phyloP scores from a whole-genome alignment of 495 filamentous ascomycete species.

The Penicillium subrubescens region DNA sequence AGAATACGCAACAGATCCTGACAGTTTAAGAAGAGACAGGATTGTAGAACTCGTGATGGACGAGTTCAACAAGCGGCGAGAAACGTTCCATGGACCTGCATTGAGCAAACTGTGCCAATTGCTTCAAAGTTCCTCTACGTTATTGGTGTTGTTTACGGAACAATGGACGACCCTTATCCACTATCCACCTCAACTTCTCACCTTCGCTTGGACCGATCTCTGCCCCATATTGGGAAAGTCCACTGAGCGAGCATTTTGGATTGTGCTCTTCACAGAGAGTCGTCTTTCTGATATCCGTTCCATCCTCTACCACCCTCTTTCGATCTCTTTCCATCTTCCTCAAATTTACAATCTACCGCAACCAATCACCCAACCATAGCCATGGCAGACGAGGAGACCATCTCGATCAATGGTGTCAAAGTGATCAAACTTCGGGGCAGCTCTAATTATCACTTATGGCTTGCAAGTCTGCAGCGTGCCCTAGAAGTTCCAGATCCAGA shows the following conservation, averaged over 20 bases:
- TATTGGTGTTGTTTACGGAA: no score
- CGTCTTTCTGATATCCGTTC: background rate
- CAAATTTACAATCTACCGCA: background rate
- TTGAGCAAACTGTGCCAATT: no score
- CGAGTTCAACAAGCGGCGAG: no score
- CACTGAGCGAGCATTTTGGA: background rate
- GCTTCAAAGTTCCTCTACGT: no score
- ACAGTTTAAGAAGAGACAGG: no score
- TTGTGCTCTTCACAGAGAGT: background rate
- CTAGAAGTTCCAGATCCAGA: background rate
- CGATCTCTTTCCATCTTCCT: background rate
- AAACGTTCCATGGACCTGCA: no score
- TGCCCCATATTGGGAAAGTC: background rate
- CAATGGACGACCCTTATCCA: no score
- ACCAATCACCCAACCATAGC: background rate
- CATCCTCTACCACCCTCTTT: background rate
- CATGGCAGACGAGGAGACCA: background rate
- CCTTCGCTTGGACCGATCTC: background rate
- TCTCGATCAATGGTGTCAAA: background rate
- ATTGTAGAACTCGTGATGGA: no score
- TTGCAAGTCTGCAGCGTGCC: background rate
- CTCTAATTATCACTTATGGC: background rate
- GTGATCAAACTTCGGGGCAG: background rate
- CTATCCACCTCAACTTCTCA: background rate
- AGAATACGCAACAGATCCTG: no score